Base-by-base conservation (phyloP, 2,329 filamentous ascomycete genomes). In the Phaeosphaeria sp. region DNA sequence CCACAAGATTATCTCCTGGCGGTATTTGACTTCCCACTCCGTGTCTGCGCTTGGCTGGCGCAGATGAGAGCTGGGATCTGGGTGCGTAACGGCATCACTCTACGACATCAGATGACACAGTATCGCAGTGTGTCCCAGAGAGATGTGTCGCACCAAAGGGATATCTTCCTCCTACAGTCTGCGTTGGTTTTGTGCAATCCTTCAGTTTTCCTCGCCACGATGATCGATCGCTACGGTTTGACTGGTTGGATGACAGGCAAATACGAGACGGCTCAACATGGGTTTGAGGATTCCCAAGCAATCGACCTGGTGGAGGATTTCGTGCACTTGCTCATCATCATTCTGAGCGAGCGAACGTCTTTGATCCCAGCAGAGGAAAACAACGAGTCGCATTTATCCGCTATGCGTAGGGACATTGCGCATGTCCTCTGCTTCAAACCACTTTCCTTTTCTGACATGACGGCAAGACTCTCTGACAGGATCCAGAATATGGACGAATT, bases 1-100 rank as follows among this genome's bases (percentile, higher is more conserved):
- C 80, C 89, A 0, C 91, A 96, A 68, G 92, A 96, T 73, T 89
- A 93, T 69, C 82, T 97, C 21, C 88, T 97, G 75, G 89, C 91
- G 1, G 87, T 93, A 51, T 97, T 99, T 70, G 95, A 99, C 75
- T 97, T 92, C 69, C 94, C 96, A 0, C 82, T 99, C 3, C 87
- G 96, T 52, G 93, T 98, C 0, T 97, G 93, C 74, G 93, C 92
- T 20, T 99, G 95, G 95, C 83, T 99, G 30, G 91, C 95, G 6
- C 96, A 99, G 80, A 98, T 99, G 88, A 97, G 96, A 76, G 93
- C 94, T 18, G 92, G 93, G 51, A 96, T 98, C 89, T 99, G 96
- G 95, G 94, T 99, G 62, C 89, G 95, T 55, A 99, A 99, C 73
- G 95, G 95, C 1, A 92, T 99, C 72, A 98, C 94, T 69, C 85